Evolutionary conservation across 345 rosid species (phyloP), one percentile per base, ranked within the genome.

Genomic region (Moricandia arvensis): DNA sequence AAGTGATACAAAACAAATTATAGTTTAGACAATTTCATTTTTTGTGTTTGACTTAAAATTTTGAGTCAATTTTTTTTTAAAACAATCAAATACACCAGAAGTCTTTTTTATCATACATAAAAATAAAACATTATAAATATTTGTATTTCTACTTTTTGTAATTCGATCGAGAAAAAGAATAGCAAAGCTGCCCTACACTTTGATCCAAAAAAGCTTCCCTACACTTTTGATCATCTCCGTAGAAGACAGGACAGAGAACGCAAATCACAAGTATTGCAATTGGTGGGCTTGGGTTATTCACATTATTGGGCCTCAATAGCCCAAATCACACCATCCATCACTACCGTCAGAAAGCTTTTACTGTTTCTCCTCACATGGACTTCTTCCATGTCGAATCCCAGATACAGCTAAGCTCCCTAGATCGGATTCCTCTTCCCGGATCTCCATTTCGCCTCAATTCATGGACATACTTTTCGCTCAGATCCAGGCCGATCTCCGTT

Each of bases 401-500:
- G 26, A 37, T 21, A 35, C 43, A 60, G 74, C 73, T 15, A 6
- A 59, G 47, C 41, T 68, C 51, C 38, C 51, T 45, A 68, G 30
- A 43, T 61, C 59, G 3, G 59, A 55, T 62, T 33, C 29, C 2
- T 43, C 66, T 5, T 16, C 6, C 11, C n/a, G 21, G 71, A 76
- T 70, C 71, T 70, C 51, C 16, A 33, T 63, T 55, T 63, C 3
- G 3, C 6, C 45, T 26, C 51, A 53, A 35, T 37, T 35, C 6
- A 93, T 93, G 98, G 98, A 93, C 85, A 91, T 94, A 21, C 87
- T 94, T 13, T 90, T 87, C 68, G 93, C 96, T 59, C 98, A 94
- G 97, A 94, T 94, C 89, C 98, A 94, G 80, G 96, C 97, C 43
- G 98, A 94, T 85, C 95, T 94, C 72, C 98, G 93, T 30, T 94